Conservation (phyloP, 345 rosid genomes). For the Lagerstroemia speciosa region DNA sequence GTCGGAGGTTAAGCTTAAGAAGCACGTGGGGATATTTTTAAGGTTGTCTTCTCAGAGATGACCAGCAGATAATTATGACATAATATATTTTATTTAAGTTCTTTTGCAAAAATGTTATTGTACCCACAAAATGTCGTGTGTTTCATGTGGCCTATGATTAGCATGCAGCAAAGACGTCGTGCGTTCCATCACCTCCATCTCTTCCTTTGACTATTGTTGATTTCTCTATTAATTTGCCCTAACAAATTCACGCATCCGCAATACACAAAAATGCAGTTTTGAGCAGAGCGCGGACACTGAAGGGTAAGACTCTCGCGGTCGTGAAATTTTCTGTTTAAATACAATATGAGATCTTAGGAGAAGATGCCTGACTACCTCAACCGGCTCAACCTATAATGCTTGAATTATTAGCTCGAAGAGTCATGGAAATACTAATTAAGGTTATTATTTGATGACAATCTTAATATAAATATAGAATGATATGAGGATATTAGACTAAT, state of each 20-base stretch:
- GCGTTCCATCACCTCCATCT: slow-evolving; percentile 24
- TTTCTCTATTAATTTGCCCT: slow-evolving; percentile 1
- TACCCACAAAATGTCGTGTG: not conserved
- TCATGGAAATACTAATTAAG: no score
- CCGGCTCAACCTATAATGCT: no score
- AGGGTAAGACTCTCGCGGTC: no score
- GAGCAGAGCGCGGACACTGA: no score
- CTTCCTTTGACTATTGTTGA: slow-evolving; percentile 1
- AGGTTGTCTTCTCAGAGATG: not conserved
- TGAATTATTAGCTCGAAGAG: no score
- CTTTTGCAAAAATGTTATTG: not conserved
- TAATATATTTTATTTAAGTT: not conserved
- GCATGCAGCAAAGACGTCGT: slow-evolving; percentile 25
- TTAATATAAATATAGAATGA: no score
- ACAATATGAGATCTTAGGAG: no score
- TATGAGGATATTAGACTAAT: not conserved
- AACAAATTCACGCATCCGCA: not conserved
- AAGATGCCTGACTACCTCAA: no score
- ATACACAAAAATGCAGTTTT: no score
- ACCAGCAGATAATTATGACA: not conserved
- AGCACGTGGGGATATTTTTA: not conserved
- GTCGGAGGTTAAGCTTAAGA: slow-evolving; percentile 26
- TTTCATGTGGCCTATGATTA: not conserved
- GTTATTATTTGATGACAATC: no score
- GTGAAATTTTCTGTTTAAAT: no score